Percentiles rank a stretch among this genome's conserved stretches.
phyloP scores from a whole-genome alignment of 73 alveolate species.

The Uronychia setigera region DNA sequence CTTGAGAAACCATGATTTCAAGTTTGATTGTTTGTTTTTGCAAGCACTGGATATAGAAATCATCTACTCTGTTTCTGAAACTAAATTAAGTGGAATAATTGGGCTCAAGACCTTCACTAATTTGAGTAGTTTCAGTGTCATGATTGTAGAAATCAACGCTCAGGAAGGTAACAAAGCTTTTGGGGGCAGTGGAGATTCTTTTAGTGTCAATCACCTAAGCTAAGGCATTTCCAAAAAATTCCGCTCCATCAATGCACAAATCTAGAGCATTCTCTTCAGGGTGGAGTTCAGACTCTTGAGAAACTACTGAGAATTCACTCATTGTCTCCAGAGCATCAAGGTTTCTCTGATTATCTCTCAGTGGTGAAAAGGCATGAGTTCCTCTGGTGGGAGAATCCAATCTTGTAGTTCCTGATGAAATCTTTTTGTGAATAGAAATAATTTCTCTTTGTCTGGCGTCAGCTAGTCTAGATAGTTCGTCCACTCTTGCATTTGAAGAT shows the following conservation, averaged over 20 bases:
- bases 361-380: neutral
- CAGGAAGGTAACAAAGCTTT: conserved; percentile 84
- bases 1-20: conserved; percentile 83
- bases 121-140: conserved; percentile 90
- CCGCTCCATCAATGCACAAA: conserved; percentile 76
- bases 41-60: conserved; percentile 79
- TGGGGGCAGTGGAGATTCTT: conserved; percentile 59
- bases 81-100: conserved; percentile 87
- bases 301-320: conserved; percentile 78
- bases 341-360: conserved; percentile 26
- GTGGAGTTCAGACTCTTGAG: conserved; percentile 73
- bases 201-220: conserved; percentile 50
- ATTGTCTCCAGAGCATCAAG: conserved; percentile 64
- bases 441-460: conserved; percentile 80
- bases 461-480: conserved; percentile 84
- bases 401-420: conserved; percentile 43
- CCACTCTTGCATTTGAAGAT: conserved; percentile 81
- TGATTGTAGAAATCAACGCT: conserved; percentile 96
- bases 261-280: conserved; percentile 82
- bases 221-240: conserved; percentile 68
- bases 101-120: conserved; percentile 90
- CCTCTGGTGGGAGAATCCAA: conserved; percentile 50
- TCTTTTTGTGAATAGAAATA: conserved; percentile 44
- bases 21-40: conserved; percentile 75
- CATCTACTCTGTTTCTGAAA: conserved; percentile 89